Conservation (phyloP, 2,329 filamentous ascomycete genomes). For the Aspergillus arachidicola region DNA sequence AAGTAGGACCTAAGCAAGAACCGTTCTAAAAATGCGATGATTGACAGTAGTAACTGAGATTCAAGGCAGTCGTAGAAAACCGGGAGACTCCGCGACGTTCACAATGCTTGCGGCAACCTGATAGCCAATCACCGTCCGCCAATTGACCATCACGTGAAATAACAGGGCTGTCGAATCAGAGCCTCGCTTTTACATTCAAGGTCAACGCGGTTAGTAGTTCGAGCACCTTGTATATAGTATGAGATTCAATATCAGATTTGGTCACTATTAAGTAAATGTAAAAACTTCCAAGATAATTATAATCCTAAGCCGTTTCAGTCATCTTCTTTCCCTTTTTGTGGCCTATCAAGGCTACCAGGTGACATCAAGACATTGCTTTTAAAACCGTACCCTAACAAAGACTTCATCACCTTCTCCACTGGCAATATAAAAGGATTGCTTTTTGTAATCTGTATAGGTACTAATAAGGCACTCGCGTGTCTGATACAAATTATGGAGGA, state of each 20-base stretch:
- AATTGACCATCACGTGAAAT: slow-evolving; percentile 25
- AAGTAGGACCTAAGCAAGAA: slow-evolving; percentile 29
- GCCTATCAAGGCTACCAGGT: neutral
- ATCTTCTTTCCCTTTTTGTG: neutral
- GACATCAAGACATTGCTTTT: neutral
- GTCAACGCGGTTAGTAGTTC: neutral
- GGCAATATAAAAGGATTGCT: neutral
- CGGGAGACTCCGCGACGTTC: slow-evolving; percentile 34
- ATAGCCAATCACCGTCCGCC: slow-evolving; percentile 30
- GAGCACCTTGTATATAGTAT: neutral
- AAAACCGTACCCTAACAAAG: neutral
- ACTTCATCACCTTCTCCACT: neutral
- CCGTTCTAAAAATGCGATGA: slow-evolving; percentile 27
- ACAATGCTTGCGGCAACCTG: slow-evolving; percentile 21
- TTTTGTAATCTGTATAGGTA: neutral
- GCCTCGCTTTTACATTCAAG: slow-evolving; percentile 14
- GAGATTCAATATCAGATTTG: neutral
- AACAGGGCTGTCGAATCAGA: slow-evolving; percentile 19
- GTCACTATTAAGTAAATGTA: neutral
- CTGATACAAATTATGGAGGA: neutral
- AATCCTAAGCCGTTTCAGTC: neutral
- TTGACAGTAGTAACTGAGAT: slow-evolving; percentile 17
- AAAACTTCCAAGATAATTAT: neutral
- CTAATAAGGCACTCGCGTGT: neutral
- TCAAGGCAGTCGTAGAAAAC: slow-evolving; percentile 35